Conservation (phyloP, 768 basidiomycete genomes). For the Leccinum subgranulosum region DNA sequence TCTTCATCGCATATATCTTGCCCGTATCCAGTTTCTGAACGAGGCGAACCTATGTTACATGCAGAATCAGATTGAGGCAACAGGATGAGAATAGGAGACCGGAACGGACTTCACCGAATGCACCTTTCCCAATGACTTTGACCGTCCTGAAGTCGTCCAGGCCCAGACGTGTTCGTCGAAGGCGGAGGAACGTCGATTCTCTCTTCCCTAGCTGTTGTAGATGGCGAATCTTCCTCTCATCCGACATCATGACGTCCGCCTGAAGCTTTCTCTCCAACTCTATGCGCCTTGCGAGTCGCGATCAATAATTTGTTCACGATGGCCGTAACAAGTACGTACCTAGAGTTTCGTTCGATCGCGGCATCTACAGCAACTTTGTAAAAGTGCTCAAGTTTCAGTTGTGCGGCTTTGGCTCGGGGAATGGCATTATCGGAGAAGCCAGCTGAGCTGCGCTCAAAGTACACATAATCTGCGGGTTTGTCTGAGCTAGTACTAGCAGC, state of each 20-base stretch:
- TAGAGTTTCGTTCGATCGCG: constrained; percentile 89
- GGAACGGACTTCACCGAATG: constrained; percentile 86
- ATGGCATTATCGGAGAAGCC: constrained; percentile 79
- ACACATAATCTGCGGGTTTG: constrained; percentile 74
- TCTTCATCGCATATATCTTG: constrained; percentile 99
- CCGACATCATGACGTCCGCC: constrained; percentile 63
- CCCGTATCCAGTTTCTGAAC: constrained; percentile 97
- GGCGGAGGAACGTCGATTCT: constrained; percentile 83
- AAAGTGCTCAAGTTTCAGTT: constrained; percentile 93
- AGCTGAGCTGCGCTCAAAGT: constrained; percentile 79
- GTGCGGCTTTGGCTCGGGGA: constrained; percentile 85
- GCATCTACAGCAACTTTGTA: constrained; percentile 97
- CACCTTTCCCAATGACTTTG: constrained; percentile 98
- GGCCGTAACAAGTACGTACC: constrained; percentile 45
- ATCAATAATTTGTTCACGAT: constrained; percentile 1
- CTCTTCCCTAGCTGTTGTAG: constrained; percentile 81
- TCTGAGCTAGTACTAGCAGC: constrained; percentile 18
- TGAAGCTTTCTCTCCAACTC: constrained; percentile 82
- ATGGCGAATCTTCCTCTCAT: constrained; percentile 85
- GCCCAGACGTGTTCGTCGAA: constrained; percentile 86
- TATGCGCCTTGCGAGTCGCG: constrained; percentile 57
- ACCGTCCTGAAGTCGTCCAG: constrained; percentile 93
- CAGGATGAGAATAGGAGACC: not conserved
- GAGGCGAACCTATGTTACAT: constrained; percentile 61
- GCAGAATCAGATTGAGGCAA: not conserved